Evolutionary conservation across 164 flowering plant species (phyloP), one percentile per base, ranked within the genome.

Genomic region (Annona cherimola): DNA sequence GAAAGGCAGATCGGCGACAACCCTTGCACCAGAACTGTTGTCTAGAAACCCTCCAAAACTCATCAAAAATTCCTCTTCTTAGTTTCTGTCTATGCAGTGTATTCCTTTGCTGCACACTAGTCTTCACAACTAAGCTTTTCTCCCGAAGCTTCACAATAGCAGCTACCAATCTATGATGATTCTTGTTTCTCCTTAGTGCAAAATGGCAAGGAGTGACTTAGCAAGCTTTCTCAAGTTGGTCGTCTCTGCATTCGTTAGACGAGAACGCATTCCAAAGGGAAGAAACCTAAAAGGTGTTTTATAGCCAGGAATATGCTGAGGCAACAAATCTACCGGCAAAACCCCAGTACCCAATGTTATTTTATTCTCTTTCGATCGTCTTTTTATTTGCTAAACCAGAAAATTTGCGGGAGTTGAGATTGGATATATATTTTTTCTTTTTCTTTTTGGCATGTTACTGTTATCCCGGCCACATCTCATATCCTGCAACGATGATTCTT

Each of bases 181-280:
- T 79, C 82, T 98, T 85, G 70, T 96, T 96, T 83, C 99, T 86
- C 81, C 98, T 98, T 95, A 96, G 96, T 42, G 99, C 97, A 87
- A 96, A 96, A 87, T 96, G 99, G 78, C 88, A 87, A 76, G 99
- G 99, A 96, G 93, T 12, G 94, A 76, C 78, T 86, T 91, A 70
- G 96, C 90, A 77, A 88, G 81, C 80, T 91, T 93, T 57, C 99
- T 74, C 54, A 93, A 77, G 79, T 85, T 83, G 55, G 98, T 91
- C 92, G 91, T 78, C 87, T 96, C 98, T 19, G 92, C 88, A 85
- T 91, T 88, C 19, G 97, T 96, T 60, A 96, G 84, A 41, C 87
- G 80, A 45, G 89, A 76, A 64, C 98, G 83, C 97, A 89, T 90
- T 76, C 98, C 92, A 71, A 87, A 84, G 41, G 99, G 96, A 76